A percentile compares a stretch with the other conserved stretches of the same genome.
Conservation (phyloP, 1,284 basidiomycete species). For the Peniophora sp. region DNA sequence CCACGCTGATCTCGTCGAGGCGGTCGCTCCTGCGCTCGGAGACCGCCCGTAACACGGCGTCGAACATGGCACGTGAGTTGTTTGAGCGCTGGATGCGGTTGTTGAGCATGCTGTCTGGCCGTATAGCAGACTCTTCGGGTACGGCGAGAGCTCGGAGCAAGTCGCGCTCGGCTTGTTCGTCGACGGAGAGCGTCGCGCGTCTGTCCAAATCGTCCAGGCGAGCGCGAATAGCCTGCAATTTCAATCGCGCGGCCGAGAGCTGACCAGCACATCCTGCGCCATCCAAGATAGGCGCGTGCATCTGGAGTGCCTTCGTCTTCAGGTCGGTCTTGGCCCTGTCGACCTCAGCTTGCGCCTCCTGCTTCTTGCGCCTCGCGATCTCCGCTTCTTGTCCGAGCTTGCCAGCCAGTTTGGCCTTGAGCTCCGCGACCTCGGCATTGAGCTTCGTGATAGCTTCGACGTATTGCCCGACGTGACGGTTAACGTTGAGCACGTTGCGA, state of each 20-base stretch:
- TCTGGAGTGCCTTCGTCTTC: constrained; percentile 60
- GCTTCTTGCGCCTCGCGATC: constrained; percentile 52
- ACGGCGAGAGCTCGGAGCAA: constrained; percentile 62
- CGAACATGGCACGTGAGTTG: constrained; percentile 76
- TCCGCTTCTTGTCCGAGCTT: constrained; percentile 58
- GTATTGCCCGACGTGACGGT: constrained; percentile 89
- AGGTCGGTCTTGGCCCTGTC: constrained; percentile 66
- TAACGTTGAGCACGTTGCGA: constrained; percentile 88
- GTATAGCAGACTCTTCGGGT: constrained; percentile 65
- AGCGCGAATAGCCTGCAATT: constrained; percentile 55
- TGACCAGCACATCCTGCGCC: constrained; percentile 74
- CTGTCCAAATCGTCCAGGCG: constrained; percentile 63
- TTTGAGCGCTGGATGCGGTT: constrained; percentile 58
- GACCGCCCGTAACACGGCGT: constrained; percentile 74
- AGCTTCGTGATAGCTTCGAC: constrained; percentile 89
- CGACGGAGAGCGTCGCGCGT: constrained; percentile 37
- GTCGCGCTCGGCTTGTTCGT: constrained; percentile 66
- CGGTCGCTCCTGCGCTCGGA: constrained; percentile 74
- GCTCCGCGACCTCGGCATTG: constrained; percentile 75
- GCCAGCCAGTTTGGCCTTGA: constrained; percentile 78
- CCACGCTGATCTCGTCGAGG: constrained; percentile 65
- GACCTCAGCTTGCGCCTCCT: constrained; percentile 61
- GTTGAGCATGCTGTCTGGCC: constrained; percentile 52
- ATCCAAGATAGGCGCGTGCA: constrained; percentile 61
- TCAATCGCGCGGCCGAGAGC: constrained; percentile 68